Evolutionary conservation across 768 basidiomycete species (phyloP), one percentile per base, ranked within the genome.

Genomic region (Melanogaster broomeanus): DNA sequence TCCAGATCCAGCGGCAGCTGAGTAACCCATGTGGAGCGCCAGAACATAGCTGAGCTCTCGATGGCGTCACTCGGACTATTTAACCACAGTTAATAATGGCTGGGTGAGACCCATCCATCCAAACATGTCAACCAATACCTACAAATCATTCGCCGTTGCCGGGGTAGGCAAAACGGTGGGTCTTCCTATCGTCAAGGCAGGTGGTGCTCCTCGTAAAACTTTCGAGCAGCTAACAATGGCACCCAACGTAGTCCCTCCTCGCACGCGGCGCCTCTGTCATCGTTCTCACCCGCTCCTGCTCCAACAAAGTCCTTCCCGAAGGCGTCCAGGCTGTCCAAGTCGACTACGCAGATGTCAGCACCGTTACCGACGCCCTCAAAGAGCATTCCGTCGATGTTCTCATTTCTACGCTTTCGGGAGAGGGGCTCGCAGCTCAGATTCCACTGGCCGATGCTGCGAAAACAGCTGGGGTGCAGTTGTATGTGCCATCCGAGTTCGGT

Each of bases 401-500:
- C 22, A 25, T 65, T 8, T 65, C 62, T 6, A 61, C 64, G 3
- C 18, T 63, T 15, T 53, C 52, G 24, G 34, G 43, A 3, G 56
- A 54, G 2, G 60, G 57, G 21, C 18, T 53, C 9, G 34, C 4
- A 1, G 38, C 45, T 3, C 62, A 64, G 49, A 55, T 53, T 22
- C 21, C 28, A 6, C 15, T 68, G 22, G 60, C 55, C n/a, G 56
- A 61, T 30, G 67, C 64, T 7, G 60, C 66, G 2, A 63, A 66
- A 39, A 44, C 43, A 16, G 64, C 67, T 3, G 63, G 57, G 1
- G 63, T 69, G 15, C 63, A 65, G 54, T 47, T 69, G 40, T 67
- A 66, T 45, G 61, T 61, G 6, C 63, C 66, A 7, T 60, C 58
- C 22, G 66, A 69, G 44, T 69, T 59, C 48, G 66, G 66, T n/a